Percentiles rank a stretch among this genome's conserved stretches.
Conservation (phyloP, 306 rosid genomes). For the Arachis hypogaea region DNA sequence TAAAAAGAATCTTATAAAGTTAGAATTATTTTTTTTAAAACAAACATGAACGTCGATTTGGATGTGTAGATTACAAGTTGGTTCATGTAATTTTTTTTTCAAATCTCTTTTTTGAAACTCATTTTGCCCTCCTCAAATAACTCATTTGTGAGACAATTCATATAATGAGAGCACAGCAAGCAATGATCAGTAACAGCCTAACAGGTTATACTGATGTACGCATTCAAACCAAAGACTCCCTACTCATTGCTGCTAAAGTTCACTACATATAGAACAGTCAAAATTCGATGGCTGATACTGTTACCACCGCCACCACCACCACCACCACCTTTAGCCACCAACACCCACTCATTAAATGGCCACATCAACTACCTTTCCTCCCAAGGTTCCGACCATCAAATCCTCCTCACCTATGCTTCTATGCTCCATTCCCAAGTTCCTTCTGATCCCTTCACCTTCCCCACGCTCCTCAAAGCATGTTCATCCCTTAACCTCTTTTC, state of each 20-base stretch:
- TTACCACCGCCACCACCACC: not conserved
- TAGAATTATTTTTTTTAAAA: too few species aligned
- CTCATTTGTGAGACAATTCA: not conserved
- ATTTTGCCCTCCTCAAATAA: not conserved
- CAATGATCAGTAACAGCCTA: conserved; percentile 17
- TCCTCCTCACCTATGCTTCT: conserved; percentile 51
- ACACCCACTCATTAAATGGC: conserved; percentile 55
- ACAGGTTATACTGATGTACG: conserved; percentile 37
- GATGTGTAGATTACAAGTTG: too few species aligned
- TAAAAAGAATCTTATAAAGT: not conserved
- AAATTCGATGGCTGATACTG: conserved; percentile 21
- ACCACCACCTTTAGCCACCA: conserved; percentile 36
- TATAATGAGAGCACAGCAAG: not conserved
- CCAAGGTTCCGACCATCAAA: conserved; percentile 59
- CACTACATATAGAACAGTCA: conserved; percentile 32
- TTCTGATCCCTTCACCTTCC: conserved; percentile 71
- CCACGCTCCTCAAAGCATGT: conserved; percentile 75
- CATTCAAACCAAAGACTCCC: conserved; percentile 49
- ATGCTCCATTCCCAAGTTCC: conserved; percentile 61
- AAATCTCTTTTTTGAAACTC: too few species aligned
- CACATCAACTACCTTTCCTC: conserved; percentile 63
- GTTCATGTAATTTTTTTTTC: too few species aligned
- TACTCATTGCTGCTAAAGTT: conserved; percentile 24
- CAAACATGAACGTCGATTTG: too few species aligned
- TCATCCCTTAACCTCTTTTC: conserved; percentile 51